Evolutionary conservation across 768 basidiomycete species (phyloP).

Genomic region (Amanita rubescens): DNA sequence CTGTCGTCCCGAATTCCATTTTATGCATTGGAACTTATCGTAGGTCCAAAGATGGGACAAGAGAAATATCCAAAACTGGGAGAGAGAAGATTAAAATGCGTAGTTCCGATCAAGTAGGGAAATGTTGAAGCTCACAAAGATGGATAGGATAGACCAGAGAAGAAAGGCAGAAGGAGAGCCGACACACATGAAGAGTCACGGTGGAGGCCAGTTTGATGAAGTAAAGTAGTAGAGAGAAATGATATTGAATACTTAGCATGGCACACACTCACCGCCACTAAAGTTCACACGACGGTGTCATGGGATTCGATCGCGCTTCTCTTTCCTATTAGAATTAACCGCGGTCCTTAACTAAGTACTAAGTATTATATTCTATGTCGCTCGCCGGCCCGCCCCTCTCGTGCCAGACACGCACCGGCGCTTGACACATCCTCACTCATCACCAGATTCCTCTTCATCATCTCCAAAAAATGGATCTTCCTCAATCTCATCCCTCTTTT

Average conservation of each 20-base stretch:
- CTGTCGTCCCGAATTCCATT: constrained; percentile 69
- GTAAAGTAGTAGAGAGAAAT: not conserved
- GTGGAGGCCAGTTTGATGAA: constrained; percentile 22
- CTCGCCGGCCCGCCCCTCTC: too few species aligned
- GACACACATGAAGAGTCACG: constrained; percentile 47
- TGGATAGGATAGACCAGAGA: constrained; percentile 67
- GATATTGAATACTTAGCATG: not conserved
- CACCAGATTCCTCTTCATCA: too few species aligned
- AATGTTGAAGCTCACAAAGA: constrained; percentile 53
- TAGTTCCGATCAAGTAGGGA: too few species aligned
- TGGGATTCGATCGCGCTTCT: not conserved
- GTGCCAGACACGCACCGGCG: too few species aligned
- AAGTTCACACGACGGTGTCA: constrained; percentile 1
- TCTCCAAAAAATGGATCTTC: constrained; percentile 37
- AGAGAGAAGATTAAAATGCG: constrained; percentile 3
- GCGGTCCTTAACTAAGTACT: too few species aligned
- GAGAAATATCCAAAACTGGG: constrained; percentile 63
- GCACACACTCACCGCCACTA: constrained; percentile 2
- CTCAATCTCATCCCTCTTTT: constrained; percentile 13
- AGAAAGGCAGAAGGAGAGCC: constrained; percentile 71
- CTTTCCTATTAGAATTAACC: not conserved
- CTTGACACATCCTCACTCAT: too few species aligned
- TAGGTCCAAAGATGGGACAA: constrained; percentile 75
- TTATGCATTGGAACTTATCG: constrained; percentile 67
- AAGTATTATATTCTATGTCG: too few species aligned